These are phyloP conservation scores for Cyclanthera cordifolia DNA, from an alignment of 306 rosid genomes.

Conservation along the genomic window DNA sequence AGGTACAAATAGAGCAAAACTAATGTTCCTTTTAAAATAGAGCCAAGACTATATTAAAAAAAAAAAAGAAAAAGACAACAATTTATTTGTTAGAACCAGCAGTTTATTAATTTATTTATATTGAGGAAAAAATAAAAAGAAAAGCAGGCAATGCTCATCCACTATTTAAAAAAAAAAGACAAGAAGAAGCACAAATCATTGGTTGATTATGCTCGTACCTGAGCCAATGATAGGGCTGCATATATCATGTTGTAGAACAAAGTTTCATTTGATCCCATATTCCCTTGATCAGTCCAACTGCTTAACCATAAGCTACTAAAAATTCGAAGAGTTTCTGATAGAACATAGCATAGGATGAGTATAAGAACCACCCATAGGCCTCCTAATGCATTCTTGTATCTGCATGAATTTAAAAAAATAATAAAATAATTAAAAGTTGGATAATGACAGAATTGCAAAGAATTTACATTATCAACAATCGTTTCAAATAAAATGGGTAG, in stretches of 20 bases:
- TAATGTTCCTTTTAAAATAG: neutral
- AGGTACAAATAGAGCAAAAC: slow-evolving; percentile 19
- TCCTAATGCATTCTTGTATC: slow-evolving; percentile 77
- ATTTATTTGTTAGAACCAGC: slow-evolving; percentile 19
- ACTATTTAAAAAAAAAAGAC: neutral
- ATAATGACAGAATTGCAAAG: neutral
- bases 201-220: slow-evolving; percentile 34
- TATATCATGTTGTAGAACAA: slow-evolving; percentile 61
- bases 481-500: neutral
- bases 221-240: slow-evolving; percentile 63
- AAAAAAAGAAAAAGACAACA: too few relatives aligned
- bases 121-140: neutral
- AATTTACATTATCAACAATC: neutral
- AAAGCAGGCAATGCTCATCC: neutral
- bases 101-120: slow-evolving; percentile 36
- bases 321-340: slow-evolving; percentile 65
- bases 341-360: slow-evolving; percentile 54
- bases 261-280: slow-evolving; percentile 25
- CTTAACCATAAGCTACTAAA: slow-evolving; percentile 93
- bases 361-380: slow-evolving; percentile 66
- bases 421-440: neutral
- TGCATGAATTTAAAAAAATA: slow-evolving; percentile 16
- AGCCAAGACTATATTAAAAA: slow-evolving; percentile 13
- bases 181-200: neutral
- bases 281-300: slow-evolving; percentile 58